Evolutionary conservation across 331 rosid species (phyloP).

Genomic region (Cucumis variabilis): DNA sequence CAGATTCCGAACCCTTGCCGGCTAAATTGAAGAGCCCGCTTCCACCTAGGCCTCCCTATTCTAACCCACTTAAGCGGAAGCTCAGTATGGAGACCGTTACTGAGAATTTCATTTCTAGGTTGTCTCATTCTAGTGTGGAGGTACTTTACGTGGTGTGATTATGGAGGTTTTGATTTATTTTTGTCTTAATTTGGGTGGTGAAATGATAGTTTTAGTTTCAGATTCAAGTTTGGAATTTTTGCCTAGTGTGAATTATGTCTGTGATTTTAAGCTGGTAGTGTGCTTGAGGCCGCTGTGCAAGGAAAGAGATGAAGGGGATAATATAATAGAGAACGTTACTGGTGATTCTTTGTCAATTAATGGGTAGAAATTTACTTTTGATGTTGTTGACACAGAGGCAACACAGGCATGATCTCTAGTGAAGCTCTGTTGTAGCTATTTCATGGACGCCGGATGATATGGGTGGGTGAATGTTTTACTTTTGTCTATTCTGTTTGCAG

Average conservation of each 20-base stretch:
- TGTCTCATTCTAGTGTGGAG: slow-evolving; percentile 89
- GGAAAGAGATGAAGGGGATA: slow-evolving; percentile 79
- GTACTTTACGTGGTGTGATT: slow-evolving; percentile 36
- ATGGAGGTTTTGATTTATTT: not conserved
- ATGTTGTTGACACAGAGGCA: too few species aligned
- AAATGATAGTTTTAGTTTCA: not conserved
- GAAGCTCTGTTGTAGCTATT: too few species aligned
- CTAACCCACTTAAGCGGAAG: slow-evolving; percentile 95
- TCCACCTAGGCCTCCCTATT: slow-evolving; percentile 92
- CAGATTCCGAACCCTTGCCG: slow-evolving; percentile 66
- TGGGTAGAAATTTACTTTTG: too few species aligned
- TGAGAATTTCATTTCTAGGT: slow-evolving; percentile 52
- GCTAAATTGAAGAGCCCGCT: slow-evolving; percentile 75
- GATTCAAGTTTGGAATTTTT: slow-evolving; percentile 1
- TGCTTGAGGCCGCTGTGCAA: slow-evolving; percentile 72
- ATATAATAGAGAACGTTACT: slow-evolving; percentile 74
- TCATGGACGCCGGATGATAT: too few species aligned
- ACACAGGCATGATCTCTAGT: too few species aligned
- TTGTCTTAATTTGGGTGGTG: not conserved
- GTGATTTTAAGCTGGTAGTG: slow-evolving; percentile 69
- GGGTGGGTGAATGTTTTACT: too few species aligned
- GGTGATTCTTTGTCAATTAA: slow-evolving; percentile 61
- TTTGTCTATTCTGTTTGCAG: too few species aligned
- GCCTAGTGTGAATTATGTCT: not conserved
- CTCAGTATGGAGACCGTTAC: slow-evolving; percentile 56